phyloP scores from a whole-genome alignment of 108 stramenopile species.

The Cyclotella choctawhatcheeana region DNA sequence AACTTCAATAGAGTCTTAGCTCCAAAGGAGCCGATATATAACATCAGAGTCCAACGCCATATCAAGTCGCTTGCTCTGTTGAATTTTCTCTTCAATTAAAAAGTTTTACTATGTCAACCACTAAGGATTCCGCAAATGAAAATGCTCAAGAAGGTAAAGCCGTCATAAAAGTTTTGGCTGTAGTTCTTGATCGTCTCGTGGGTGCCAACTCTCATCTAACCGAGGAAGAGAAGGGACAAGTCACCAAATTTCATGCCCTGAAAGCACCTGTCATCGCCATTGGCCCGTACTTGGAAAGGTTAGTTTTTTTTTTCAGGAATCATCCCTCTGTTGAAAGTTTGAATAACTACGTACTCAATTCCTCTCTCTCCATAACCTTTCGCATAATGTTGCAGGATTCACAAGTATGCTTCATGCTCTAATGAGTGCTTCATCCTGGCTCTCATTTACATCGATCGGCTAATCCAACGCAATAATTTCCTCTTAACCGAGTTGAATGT shows the following conservation, averaged over 20 bases:
- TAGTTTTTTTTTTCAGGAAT: constrained; percentile 27
- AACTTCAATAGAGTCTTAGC: constrained; percentile 12
- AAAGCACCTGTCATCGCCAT: constrained; percentile 93
- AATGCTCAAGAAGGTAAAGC: constrained; percentile 76
- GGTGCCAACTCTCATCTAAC: constrained; percentile 66
- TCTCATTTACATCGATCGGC: constrained; percentile 98
- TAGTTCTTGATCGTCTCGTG: constrained; percentile 85
- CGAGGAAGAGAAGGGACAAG: constrained; percentile 66
- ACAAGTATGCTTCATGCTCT: constrained; percentile 96
- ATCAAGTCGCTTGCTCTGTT: constrained; percentile 16
- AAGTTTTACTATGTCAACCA: background rate
- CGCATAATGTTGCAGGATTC: too few relatives aligned
- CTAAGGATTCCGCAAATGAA: constrained; percentile 76
- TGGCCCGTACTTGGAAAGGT: constrained; percentile 93
- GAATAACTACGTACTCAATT: too few relatives aligned
- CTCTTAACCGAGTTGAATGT: constrained; percentile 95
- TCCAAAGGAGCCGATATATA: constrained; percentile 10
- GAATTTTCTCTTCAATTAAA: background rate
- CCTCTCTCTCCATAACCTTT: too few relatives aligned
- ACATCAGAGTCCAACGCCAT: constrained; percentile 4
- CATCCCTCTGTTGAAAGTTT: too few relatives aligned
- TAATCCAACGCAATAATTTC: constrained; percentile 95
- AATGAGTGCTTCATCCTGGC: constrained; percentile 97
- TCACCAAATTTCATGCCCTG: constrained; percentile 97
- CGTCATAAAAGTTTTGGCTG: constrained; percentile 79